These are phyloP conservation scores for Asterella californica DNA, from an alignment of 225 moss, liverwort and hornwort genomes.

Conservation along the genomic window DNA sequence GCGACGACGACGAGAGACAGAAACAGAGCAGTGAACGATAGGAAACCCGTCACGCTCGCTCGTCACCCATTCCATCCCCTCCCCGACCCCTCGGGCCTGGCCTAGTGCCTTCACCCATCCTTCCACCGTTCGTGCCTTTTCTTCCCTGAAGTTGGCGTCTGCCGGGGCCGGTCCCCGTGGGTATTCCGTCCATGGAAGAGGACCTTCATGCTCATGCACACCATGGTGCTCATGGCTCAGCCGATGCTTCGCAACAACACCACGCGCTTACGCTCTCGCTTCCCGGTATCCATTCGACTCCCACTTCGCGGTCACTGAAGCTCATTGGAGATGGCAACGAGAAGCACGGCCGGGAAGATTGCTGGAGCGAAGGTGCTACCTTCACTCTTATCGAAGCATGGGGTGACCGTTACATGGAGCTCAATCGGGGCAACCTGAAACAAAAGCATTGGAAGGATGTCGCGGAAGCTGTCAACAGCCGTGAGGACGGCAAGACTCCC, in stretches of 20 bases:
- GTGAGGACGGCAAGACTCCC: conserved; percentile 39
- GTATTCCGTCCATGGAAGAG: conserved; percentile 48
- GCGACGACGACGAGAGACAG: conserved; percentile 22
- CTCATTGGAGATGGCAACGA: conserved; percentile 42
- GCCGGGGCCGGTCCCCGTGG: conserved; percentile 28
- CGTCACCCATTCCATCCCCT: conserved; percentile 15
- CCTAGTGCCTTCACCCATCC: not conserved
- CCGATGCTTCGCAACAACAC: conserved; percentile 39
- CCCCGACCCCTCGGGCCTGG: not conserved
- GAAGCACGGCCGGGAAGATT: conserved; percentile 49
- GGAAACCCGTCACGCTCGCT: conserved; percentile 25
- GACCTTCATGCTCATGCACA: conserved; percentile 43
- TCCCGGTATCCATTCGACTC: conserved; percentile 39
- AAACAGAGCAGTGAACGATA: conserved; percentile 29
- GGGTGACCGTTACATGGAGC: conserved; percentile 56
- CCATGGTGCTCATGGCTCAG: conserved; percentile 36
- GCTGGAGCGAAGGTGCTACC: conserved; percentile 54
- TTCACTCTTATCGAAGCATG: conserved; percentile 53
- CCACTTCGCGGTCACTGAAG: conserved; percentile 39
- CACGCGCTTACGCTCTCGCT: conserved; percentile 45
- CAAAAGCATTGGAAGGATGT: conserved; percentile 65
- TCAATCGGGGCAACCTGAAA: conserved; percentile 57
- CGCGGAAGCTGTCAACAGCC: conserved; percentile 45
- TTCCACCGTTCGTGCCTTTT: not conserved
- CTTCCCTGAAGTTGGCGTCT: conserved; percentile 30